Conservation (phyloP, 2,329 filamentous ascomycete genomes). For the Thyridium curvatum region DNA sequence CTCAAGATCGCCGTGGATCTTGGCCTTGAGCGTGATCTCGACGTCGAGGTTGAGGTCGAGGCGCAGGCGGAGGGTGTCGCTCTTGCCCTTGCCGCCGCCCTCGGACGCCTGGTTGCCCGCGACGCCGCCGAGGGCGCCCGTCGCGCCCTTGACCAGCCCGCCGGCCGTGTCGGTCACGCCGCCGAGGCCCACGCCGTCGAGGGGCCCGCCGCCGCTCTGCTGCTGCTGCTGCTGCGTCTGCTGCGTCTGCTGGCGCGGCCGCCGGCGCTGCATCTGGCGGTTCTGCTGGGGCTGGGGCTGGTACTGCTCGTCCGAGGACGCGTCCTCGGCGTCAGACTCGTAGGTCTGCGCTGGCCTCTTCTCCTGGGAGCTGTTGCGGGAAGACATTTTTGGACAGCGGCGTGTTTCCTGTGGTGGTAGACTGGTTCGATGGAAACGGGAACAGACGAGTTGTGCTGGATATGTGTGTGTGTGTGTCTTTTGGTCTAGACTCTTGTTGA, state of each 20-base stretch:
- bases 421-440: no score
- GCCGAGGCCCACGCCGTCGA: slow-evolving; percentile 29
- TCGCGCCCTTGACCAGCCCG: slow-evolving; percentile 30
- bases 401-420: no score
- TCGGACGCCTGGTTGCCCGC: slow-evolving; percentile 27
- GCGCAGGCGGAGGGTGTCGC: slow-evolving; percentile 67
- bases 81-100: slow-evolving; percentile 50
- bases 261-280: slow-evolving; percentile 16
- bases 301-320: slow-evolving; percentile 20
- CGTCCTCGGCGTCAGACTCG: slow-evolving; percentile 28
- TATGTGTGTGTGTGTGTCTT: no score
- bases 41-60: slow-evolving; percentile 65
- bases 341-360: slow-evolving; percentile 22
- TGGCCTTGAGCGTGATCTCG: slow-evolving; percentile 79
- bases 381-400: slow-evolving; percentile 13
- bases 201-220: slow-evolving; percentile 14
- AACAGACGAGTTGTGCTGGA: background rate
- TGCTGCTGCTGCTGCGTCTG: slow-evolving; percentile 10
- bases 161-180: slow-evolving; percentile 27
- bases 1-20: slow-evolving; percentile 78
- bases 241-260: slow-evolving; percentile 20
- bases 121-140: slow-evolving; percentile 33
- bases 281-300: slow-evolving; percentile 15
- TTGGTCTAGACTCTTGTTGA: no score
- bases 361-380: slow-evolving; percentile 18